These are phyloP conservation scores for Hypoxylon sp. DNA, from an alignment of 2,329 filamentous ascomycete species.

Conservation along the genomic window DNA sequence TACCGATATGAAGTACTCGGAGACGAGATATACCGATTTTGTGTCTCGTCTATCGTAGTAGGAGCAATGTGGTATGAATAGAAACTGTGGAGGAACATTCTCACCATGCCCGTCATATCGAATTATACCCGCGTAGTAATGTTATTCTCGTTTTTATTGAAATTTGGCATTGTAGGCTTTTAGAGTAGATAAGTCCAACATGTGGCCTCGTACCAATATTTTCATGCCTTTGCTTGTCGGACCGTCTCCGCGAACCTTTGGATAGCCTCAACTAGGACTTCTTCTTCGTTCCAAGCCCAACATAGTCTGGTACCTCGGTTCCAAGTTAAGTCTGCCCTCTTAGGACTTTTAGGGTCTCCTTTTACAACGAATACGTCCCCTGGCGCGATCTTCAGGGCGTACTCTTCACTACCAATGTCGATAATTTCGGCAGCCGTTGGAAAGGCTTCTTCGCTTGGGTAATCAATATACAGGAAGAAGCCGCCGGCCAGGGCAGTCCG, in stretches of 20 bases:
- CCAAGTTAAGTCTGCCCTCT: constrained; percentile 19
- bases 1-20: too few relatives aligned
- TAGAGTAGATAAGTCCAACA: too few relatives aligned
- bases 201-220: too few relatives aligned
- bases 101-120: too few relatives aligned
- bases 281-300: constrained; percentile 37
- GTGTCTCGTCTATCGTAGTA: too few relatives aligned
- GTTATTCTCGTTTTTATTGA: too few relatives aligned
- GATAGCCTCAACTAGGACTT: constrained; percentile 15
- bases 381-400: constrained; percentile 24
- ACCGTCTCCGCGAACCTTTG: constrained; percentile 22
- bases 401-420: constrained; percentile 23
- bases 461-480: constrained; percentile 34
- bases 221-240: constrained; percentile 1
- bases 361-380: constrained; percentile 30
- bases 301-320: constrained; percentile 33
- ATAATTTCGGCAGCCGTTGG: constrained; percentile 21
- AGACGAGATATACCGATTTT: too few relatives aligned
- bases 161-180: too few relatives aligned
- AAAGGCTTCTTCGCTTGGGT: constrained; percentile 16
- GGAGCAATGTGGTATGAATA: too few relatives aligned
- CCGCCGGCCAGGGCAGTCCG: constrained; percentile 22
- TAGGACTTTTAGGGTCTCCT: constrained; percentile 23
- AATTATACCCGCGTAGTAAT: too few relatives aligned
- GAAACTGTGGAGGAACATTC: too few relatives aligned